Evolutionary conservation across 768 basidiomycete genomes (phyloP), one percentile per base, ranked within the genome.

Genomic region (Lactarius tabidus): DNA sequence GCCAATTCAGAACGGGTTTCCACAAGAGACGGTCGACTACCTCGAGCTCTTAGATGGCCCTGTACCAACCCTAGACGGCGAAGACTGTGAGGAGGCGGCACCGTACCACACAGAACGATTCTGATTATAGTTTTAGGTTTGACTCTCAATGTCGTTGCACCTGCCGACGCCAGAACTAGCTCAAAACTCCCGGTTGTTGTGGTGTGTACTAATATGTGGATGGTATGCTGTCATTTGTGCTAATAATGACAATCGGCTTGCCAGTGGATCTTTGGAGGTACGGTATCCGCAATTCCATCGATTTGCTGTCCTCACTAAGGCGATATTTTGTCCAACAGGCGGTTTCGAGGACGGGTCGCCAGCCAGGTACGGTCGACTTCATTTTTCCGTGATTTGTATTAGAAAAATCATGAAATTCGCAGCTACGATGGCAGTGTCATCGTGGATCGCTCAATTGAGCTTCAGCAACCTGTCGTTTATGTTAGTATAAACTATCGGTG

Each of bases 401-500:
- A 3, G 33, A 23, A 29, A 45, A 12, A 45, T 28, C 53, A 51
- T 41, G 23, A 36, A 7, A 38, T 41, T 10, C 65, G n/a, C 28
- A 51, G 55, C n/a, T 41, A 36, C 9, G 48, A 57, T 57, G 66
- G 63, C 17, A 20, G 35, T 4, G 20, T 60, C 15, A 61, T 73
- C 15, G 72, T 73, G 23, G 18, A 64, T 3, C 59, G 72, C 17
- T 73, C 72, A 7, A 70, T 71, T 3, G 60, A 63, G 1, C 58
- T 73, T 10, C 57, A 58, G 5, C 43, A 70, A 29, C 72, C 72
- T 0, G 57, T 73, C 17, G 62, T 73, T 20, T 71, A 65, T 35
- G 72, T 74, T 18, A 70, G 65, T 36, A 58, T 71, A 36, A 74
- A 73, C 55, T 74, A 74, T 51, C 68, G 73, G 61, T 62, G 48